Evolutionary conservation across 805 yeast genomes (phyloP), one percentile per base, ranked within the genome.

Genomic region (Monosporozyma servazzii): DNA sequence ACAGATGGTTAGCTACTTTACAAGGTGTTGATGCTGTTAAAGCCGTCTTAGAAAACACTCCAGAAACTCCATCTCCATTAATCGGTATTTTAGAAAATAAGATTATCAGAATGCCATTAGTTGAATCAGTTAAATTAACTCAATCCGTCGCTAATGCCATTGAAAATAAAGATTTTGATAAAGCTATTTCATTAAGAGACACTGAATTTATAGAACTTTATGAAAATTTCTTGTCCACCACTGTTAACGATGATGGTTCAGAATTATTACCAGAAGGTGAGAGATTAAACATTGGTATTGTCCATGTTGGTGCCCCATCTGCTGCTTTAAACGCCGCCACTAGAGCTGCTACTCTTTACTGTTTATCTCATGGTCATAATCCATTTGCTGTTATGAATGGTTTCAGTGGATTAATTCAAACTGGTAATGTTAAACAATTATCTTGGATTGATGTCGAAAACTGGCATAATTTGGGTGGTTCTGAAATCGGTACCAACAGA

Each of bases 11-110:
- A 60, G 96, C 97, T 40, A 91, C 99, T 17, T 69, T 91, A 59
- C 99, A 93, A 74, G 99, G 98, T 70, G 96, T 91, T 42, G 98
- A 89, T 62, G 98, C 99, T 8, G 95, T 93, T 20, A 83, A 85
- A 54, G 98, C 98, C 1, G 91, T 93, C 18, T 75, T 93, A 60
- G 89, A 85, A 49, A 75, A 85, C 51, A 88, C 95, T 9, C 96
- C 96, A 29, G 84, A 81, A 0, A 86, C 91, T 3, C 97, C 97
- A 40, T 86, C 96, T 10, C 98, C 98, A 50, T 80, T 93, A 80
- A 93, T 93, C 69, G 95, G 95, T 50, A 79, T 91, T 60, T 74
- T 77, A 54, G 96, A 89, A 68, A 91, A 90, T 73, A 85, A 88
- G 67, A 81, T 93, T 60, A 84, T 84, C 47, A 79, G 96, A 59